Percentiles rank a stretch among this genome's conserved stretches.
phyloP scores from a whole-genome alignment of 1,284 basidiomycete species.

The Omphalotus olearius region DNA sequence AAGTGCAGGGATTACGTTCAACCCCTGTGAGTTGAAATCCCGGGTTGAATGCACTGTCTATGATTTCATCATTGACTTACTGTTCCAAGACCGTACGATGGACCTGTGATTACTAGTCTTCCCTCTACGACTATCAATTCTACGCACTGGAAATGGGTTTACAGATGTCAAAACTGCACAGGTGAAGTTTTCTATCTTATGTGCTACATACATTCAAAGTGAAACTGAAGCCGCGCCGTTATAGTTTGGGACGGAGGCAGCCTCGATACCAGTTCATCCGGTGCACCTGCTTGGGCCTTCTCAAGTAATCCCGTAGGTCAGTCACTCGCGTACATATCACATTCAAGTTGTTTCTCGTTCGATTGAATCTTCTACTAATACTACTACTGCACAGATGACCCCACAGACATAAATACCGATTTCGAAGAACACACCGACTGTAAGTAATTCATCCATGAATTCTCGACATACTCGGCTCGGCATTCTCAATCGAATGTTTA shows the following conservation, averaged over 20 bases:
- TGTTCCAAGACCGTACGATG: conserved; percentile 29
- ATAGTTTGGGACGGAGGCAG: conserved; percentile 34
- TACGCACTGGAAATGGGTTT: conserved; percentile 56
- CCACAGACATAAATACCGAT: conserved; percentile 30
- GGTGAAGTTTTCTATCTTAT: conserved; percentile 21
- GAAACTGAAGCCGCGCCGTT: not conserved
- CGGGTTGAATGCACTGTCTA: too few species aligned
- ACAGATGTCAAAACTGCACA: conserved; percentile 51
- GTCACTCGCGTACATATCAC: not conserved
- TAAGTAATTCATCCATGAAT: conserved; percentile 15
- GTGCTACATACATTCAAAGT: not conserved
- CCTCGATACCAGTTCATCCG: conserved; percentile 33
- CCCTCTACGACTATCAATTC: conserved; percentile 39
- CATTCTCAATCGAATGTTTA: conserved; percentile 17
- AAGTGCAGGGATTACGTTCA: conserved; percentile 33
- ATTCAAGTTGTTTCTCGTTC: not conserved
- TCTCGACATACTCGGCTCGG: not conserved
- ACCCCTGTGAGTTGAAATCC: conserved; percentile 31
- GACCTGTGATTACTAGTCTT: conserved; percentile 45
- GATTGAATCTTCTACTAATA: not conserved
- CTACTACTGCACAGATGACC: conserved; percentile 11
- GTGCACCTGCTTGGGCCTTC: conserved; percentile 51
- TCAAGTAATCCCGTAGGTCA: conserved; percentile 31
- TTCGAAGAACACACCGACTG: conserved; percentile 42
- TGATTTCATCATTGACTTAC: too few species aligned